phyloP scores from a whole-genome alignment of 805 yeast genomes.

The Teunomyces pallodes region DNA sequence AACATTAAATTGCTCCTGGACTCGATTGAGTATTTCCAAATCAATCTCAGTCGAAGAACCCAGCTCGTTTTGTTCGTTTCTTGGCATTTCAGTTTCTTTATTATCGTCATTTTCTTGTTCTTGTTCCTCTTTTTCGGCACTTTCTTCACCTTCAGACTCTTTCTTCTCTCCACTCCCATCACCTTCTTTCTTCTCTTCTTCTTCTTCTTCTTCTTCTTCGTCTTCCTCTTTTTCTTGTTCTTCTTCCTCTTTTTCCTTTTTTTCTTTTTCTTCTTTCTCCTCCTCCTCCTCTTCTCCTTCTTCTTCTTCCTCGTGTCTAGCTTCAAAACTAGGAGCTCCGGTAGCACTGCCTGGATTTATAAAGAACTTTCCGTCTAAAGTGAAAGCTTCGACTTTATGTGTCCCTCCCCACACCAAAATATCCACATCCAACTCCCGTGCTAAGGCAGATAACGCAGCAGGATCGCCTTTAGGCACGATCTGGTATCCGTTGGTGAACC shows the following conservation, averaged over 20 bases:
- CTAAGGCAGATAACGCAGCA: conserved; percentile 72
- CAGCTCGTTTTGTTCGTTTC: neutral
- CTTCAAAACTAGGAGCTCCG: conserved; percentile 72
- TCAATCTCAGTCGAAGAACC: conserved; percentile 6
- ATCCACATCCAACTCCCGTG: conserved; percentile 91
- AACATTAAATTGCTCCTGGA: conserved; percentile 16
- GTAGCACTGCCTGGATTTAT: conserved; percentile 97
- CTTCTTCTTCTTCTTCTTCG: conserved; percentile 7
- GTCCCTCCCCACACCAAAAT: conserved; percentile 91
- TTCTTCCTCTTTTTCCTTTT: neutral
- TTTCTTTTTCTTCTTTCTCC: conserved; percentile 15
- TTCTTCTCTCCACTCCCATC: neutral
- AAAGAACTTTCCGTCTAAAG: conserved; percentile 87
- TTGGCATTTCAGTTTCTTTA: neutral
- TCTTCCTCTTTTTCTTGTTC: conserved; percentile 7
- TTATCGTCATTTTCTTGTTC: conserved; percentile 1
- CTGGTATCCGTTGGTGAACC: conserved; percentile 81
- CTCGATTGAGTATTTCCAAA: conserved; percentile 13
- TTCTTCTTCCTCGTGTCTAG: conserved; percentile 53
- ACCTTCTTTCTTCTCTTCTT: conserved; percentile 8
- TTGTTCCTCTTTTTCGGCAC: conserved; percentile 11
- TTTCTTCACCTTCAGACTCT: conserved; percentile 4
- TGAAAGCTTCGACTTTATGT: conserved; percentile 88
- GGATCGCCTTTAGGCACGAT: conserved; percentile 87
- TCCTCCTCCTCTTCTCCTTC: conserved; percentile 37